Evolutionary conservation across 225 moss, liverwort and hornwort genomes (phyloP), one percentile per base, ranked within the genome.

Genomic region (Neckera pumila): DNA sequence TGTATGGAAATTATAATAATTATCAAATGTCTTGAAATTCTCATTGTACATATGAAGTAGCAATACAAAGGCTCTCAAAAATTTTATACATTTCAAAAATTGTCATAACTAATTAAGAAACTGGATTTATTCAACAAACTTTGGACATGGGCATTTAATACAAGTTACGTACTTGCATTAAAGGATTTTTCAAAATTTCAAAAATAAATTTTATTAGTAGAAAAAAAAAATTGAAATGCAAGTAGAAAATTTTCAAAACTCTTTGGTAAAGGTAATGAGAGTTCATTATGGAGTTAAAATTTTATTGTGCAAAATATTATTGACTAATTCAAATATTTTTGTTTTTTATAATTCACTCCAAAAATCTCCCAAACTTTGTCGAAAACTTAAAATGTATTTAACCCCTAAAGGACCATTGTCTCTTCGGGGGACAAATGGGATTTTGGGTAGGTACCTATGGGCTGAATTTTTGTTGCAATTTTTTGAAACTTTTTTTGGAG

Each of bases 91-190:
- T 3, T 23, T 38, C 12, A 38, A 22, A 38, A 38, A n/a, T 38
- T 69, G 2, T 3, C 4, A 69, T 12, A 69, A 38, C 2, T 23
- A 23, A 69, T 23, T 38, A 8, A 38, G 23, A 38, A 69, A 7
- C 23, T 38, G 7, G 4, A 7, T 23, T 23, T 12, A 4, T 38
- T 38, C 23, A 8, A 69, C 38, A 69, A 38, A 69, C 4, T 69
- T 38, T 38, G 4, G 23, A 23, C 0, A 38, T 7, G 4, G 2
- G 1, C 4, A 7, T 38, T 69, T 1, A 0, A 0, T 69, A 13
- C 1, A 69, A 23, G 4, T 69, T 4, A 38, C 14, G 25, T 1
- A 4, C 23, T 38, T 25, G 69, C 7, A 14, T 69, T 4, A 40
- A 69, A 38, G 14, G 4, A 38, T 38, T 23, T 23, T 65, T 38